Percentiles rank a stretch among this genome's conserved stretches.
Conservation (phyloP, 2,329 filamentous ascomycete species). For the Taxawa tesnikishii region DNA sequence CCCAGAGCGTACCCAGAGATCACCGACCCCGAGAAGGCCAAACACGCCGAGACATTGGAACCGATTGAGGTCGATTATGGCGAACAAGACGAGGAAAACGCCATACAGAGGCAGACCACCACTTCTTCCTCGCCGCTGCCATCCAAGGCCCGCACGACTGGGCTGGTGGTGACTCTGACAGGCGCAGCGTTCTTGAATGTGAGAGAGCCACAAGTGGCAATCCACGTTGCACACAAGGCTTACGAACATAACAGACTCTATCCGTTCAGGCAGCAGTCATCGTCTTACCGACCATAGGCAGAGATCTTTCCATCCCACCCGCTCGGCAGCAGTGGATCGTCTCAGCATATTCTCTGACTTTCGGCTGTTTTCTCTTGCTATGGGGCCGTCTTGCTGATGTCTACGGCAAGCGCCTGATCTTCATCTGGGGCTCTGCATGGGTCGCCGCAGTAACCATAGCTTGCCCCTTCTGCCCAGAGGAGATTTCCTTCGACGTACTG, state of each 20-base stretch:
- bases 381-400: constrained; percentile 58
- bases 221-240: constrained; percentile 4
- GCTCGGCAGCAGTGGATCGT: constrained; percentile 44
- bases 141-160: constrained; percentile 17
- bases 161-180: constrained; percentile 16
- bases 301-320: constrained; percentile 17
- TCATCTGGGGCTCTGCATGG: constrained; percentile 52
- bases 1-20: background rate
- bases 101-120: background rate
- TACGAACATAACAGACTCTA: constrained; percentile 16
- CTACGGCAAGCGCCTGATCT: constrained; percentile 53
- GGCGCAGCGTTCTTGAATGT: constrained; percentile 19
- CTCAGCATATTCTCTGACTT: constrained; percentile 52
- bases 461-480: constrained; percentile 53
- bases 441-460: constrained; percentile 46
- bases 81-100: background rate
- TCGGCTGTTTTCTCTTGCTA: constrained; percentile 55
- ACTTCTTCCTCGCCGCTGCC: background rate
- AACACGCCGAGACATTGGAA: background rate
- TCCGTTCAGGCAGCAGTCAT: constrained; percentile 21
- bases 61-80: background rate
- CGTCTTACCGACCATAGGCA: constrained; percentile 20
- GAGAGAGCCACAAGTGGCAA: no score
- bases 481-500: constrained; percentile 56
- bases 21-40: background rate